A percentile compares a stretch with the other conserved stretches of the same genome.
phyloP scores from a whole-genome alignment of 805 yeast species.

The Candida vartiovaarae region DNA sequence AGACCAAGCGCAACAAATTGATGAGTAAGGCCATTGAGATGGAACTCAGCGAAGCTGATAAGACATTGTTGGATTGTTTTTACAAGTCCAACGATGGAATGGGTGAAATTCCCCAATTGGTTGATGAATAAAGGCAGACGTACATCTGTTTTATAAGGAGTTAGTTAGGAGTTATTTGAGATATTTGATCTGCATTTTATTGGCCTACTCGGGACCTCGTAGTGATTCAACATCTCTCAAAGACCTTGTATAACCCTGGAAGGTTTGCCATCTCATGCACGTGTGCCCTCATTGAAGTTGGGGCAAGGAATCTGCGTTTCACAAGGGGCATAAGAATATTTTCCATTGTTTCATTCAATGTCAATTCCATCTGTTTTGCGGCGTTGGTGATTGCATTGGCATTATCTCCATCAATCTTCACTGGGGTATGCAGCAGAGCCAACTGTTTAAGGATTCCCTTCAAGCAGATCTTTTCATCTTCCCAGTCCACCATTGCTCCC shows the following conservation, averaged over 20 bases:
- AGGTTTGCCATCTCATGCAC: constrained; percentile 83
- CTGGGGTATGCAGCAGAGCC: constrained; percentile 67
- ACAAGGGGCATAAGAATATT: constrained; percentile 57
- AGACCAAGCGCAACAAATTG: constrained; percentile 15
- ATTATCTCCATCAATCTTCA: neutral
- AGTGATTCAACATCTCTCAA: constrained; percentile 71
- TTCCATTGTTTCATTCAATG: constrained; percentile 40
- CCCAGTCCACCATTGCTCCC: constrained; percentile 55
- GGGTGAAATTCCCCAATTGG: neutral
- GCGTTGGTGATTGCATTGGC: too few species aligned
- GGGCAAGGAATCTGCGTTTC: constrained; percentile 57
- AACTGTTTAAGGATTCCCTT: constrained; percentile 58
- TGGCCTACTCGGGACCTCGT: too few species aligned
- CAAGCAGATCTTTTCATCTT: constrained; percentile 62
- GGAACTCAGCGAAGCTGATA: constrained; percentile 14
- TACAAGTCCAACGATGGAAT: neutral
- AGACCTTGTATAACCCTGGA: constrained; percentile 86
- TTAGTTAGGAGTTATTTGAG: too few species aligned
- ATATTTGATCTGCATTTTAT: too few species aligned
- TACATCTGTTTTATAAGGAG: too few species aligned
- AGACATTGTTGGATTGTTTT: constrained; percentile 12
- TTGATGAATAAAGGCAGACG: too few species aligned
- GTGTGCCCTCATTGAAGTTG: constrained; percentile 41
- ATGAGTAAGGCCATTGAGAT: constrained; percentile 9
- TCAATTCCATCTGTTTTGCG: constrained; percentile 18